A percentile compares a stretch with the other conserved stretches of the same genome.
Evolutionary conservation across 371 early-diverging fungal genomes (phyloP).

Genomic region (Apophysomyces trapeziformis): DNA sequence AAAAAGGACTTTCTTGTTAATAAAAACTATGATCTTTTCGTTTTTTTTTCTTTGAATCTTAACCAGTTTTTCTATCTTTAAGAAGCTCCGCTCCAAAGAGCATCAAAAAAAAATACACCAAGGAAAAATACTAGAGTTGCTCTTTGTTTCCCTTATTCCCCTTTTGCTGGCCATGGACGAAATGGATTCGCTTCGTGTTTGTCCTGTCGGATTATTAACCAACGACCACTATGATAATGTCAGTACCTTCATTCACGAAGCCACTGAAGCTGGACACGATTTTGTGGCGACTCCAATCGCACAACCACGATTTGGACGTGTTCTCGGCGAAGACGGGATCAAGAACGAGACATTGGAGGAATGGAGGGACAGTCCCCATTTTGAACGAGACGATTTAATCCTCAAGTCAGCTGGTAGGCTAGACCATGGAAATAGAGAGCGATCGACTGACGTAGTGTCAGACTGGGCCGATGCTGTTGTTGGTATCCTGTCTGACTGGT

Average conservation of each 20-base stretch:
- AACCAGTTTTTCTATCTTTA: background rate
- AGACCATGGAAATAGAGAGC: background rate
- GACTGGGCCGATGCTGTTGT: slow-evolving; percentile 56
- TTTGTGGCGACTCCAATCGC: slow-evolving; percentile 66
- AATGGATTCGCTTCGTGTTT: slow-evolving; percentile 22
- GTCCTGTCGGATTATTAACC: slow-evolving; percentile 43
- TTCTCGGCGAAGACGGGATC: slow-evolving; percentile 38
- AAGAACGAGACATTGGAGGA: slow-evolving; percentile 19
- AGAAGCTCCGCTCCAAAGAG: slow-evolving; percentile 7
- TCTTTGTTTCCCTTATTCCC: background rate
- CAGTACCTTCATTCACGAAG: slow-evolving; percentile 43
- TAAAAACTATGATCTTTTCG: background rate
- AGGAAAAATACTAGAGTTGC: background rate
- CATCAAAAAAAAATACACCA: background rate
- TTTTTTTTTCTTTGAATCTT: background rate
- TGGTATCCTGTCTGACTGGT: slow-evolving; percentile 65
- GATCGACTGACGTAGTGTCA: slow-evolving; percentile 9
- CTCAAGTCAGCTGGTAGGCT: slow-evolving; percentile 50
- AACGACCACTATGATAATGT: slow-evolving; percentile 43
- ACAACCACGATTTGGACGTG: slow-evolving; percentile 53
- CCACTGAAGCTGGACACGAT: slow-evolving; percentile 58
- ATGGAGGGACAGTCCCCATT: slow-evolving; percentile 50
- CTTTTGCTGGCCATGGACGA: slow-evolving; percentile 14
- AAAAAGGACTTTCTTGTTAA: slow-evolving; percentile 34
- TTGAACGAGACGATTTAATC: slow-evolving; percentile 48